phyloP scores from a whole-genome alignment of 73 alveolate species.

The Paramecium octaurelia region DNA sequence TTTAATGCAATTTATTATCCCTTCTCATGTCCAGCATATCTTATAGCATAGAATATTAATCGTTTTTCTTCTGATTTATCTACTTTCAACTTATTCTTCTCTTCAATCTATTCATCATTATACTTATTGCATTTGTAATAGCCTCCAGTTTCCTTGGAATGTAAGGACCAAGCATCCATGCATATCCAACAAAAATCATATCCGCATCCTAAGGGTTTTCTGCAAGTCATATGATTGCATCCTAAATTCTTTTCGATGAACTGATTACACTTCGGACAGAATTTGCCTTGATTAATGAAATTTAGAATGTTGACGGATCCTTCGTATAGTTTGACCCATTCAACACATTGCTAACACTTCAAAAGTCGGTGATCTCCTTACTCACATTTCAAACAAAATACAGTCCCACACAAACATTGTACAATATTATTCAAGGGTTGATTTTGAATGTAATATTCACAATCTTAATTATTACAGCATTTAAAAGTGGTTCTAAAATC shows the following conservation, averaged over 20 bases:
- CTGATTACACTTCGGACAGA: conserved; percentile 54
- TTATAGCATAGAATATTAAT: conserved; percentile 26
- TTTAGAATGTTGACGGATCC: background rate
- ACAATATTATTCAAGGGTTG: background rate
- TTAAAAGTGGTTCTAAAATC: background rate
- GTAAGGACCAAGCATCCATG: conserved; percentile 44
- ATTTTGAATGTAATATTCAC: background rate
- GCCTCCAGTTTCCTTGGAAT: conserved; percentile 56
- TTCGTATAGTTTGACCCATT: background rate
- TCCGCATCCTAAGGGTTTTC: conserved; percentile 59
- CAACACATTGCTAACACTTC: background rate
- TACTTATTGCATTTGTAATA: conserved; percentile 58
- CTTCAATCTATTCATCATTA: background rate
- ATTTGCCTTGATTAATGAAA: background rate
- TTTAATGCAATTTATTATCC: conserved; percentile 34
- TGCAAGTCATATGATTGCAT: conserved; percentile 63
- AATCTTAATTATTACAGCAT: background rate
- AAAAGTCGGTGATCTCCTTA: conserved; percentile 7
- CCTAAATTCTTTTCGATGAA: conserved; percentile 58
- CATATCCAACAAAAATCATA: conserved; percentile 58
- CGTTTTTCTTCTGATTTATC: conserved; percentile 3
- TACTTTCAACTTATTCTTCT: conserved; percentile 5
- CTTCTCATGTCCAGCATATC: conserved; percentile 40
- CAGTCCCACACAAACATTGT: conserved; percentile 4
- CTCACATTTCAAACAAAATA: background rate